Evolutionary conservation across 2,329 filamentous ascomycete genomes (phyloP).

Genomic region (Beauveria bassiana): DNA sequence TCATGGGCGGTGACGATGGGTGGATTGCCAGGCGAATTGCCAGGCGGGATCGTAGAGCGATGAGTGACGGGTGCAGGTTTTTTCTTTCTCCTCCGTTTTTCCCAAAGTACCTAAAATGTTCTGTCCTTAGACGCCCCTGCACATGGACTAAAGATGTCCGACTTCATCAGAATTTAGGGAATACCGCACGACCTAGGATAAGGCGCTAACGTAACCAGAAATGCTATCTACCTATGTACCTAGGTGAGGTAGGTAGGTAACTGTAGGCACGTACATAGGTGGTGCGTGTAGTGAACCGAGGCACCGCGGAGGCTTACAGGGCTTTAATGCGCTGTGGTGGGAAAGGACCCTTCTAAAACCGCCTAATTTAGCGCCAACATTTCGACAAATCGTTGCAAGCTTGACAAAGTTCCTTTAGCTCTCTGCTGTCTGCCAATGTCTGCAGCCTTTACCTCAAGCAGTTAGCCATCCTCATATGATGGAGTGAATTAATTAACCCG

Average conservation of each 20-base stretch:
- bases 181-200: no score
- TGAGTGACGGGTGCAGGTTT: no score
- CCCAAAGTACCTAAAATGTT: no score
- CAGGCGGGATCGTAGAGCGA: no score
- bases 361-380: neutral
- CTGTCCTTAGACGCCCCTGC: no score
- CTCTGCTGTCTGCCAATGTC: neutral
- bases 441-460: neutral
- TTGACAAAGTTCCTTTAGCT: no score
- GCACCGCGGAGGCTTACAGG: neutral
- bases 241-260: no score
- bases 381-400: neutral
- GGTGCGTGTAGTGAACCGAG: neutral
- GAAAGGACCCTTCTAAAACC: neutral
- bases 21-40: no score
- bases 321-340: neutral
- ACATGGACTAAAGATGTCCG: no score
- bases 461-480: neutral
- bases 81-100: no score
- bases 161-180: no score
- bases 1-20: neutral
- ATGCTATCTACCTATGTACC: neutral
- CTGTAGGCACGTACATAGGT: no score
- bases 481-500: neutral
- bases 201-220: neutral